Evolutionary conservation across 1,139 yeast genomes (phyloP), one percentile per base, ranked within the genome.

Genomic region (Geotrichum phurueaensis): DNA sequence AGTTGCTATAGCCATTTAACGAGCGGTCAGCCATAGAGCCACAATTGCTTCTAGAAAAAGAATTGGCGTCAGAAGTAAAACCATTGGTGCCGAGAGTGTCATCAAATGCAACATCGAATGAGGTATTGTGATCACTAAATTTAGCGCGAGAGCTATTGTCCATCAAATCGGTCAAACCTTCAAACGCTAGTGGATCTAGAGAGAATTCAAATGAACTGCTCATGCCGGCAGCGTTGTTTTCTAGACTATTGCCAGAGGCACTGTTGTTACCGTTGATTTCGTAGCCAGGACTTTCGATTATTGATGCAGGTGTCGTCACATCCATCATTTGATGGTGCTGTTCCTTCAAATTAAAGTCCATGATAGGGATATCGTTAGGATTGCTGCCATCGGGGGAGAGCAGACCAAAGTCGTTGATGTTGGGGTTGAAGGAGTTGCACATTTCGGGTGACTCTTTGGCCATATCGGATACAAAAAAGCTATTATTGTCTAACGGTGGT

Each of bases 121-220:
- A 33, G n/a, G 39, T 33, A 33, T 33, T 33, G 39, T 33, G 4
- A 5, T 33, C n/a, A 15, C 13, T 15, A 10, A 33, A 33, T 33
- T 33, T 33, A 33, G 39, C n/a, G 39, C 39, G 4, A 15, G 39
- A 33, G 9, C 39, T 33, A 10, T 10, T 33, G 39, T 54, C 58
- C 22, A 45, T 22, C 13, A 58, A 20, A 9, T 43, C 61, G 54
- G 58, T 51, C 12, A 58, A 50, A 29, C 72, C 73, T 59, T 70
- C 73, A 29, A 69, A 62, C 10, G 73, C 72, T 54, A 70, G 61
- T 18, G 73, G 73, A 55, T 70, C 73, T 33, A 70, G 62, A 18
- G 67, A 64, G 60, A 70, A 70, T 60, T 70, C 68, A 57, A 70
- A 70, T 43, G 59, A 49, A 10, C 27, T 39, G 29, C 23, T 53